Evolutionary conservation across 139 green algal genomes (phyloP).

Genomic region (Protoeuglena noctilucae): DNA sequence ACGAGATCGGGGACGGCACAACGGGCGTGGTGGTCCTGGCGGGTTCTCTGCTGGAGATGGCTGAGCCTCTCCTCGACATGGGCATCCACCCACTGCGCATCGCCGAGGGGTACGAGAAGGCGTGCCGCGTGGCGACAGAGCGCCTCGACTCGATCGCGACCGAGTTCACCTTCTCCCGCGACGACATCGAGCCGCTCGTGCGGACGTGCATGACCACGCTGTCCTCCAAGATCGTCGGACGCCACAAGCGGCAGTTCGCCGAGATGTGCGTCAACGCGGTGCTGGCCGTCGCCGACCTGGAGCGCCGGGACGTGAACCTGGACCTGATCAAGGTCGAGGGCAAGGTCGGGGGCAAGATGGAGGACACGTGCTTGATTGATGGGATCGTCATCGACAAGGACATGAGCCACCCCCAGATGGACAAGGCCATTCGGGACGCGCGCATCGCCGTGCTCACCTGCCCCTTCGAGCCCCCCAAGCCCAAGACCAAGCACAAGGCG

Average conservation of each 20-base stretch:
- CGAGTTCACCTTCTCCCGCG: constrained; percentile 62
- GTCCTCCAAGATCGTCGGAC: constrained; percentile 96
- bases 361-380: constrained; percentile 83
- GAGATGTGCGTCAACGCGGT: constrained; percentile 97
- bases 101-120: constrained; percentile 96
- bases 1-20: constrained; percentile 75
- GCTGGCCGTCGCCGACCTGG: constrained; percentile 85
- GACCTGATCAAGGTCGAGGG: constrained; percentile 98
- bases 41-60: constrained; percentile 56
- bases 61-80: constrained; percentile 85
- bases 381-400: constrained; percentile 99
- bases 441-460: constrained; percentile 95
- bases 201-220: constrained; percentile 98
- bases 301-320: constrained; percentile 90
- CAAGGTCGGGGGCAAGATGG: constrained; percentile 88
- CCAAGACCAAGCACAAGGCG: constrained; percentile 99
- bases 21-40: constrained; percentile 87
- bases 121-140: constrained; percentile 70
- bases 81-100: constrained; percentile 94
- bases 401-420: constrained; percentile 81
- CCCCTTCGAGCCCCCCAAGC: constrained; percentile 98
- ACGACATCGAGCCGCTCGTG: constrained; percentile 82
- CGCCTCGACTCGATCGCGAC: constrained; percentile 42
- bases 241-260: constrained; percentile 83
- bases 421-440: constrained; percentile 2